Evolutionary conservation across 2,329 filamentous ascomycete genomes (phyloP).

Genomic region (Dactylellina haptotyla): DNA sequence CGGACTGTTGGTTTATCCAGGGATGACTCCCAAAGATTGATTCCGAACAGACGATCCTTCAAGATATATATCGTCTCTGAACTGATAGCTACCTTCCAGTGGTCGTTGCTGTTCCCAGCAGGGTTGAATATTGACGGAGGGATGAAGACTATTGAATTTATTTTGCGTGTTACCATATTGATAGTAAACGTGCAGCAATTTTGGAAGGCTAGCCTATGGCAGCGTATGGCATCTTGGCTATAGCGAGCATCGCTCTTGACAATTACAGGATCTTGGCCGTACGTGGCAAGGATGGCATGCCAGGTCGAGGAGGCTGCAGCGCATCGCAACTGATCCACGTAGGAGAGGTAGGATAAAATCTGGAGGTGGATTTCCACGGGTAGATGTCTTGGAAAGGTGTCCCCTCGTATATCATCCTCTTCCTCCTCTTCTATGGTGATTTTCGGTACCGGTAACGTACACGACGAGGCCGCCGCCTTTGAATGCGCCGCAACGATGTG

Average conservation of each 20-base stretch:
- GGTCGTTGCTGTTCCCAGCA: neutral
- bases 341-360: conserved; percentile 15
- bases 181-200: neutral
- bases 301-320: conserved; percentile 8
- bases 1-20: neutral
- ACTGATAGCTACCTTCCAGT: neutral
- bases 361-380: conserved; percentile 4
- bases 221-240: neutral
- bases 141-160: neutral
- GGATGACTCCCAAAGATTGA: neutral
- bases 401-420: too few relatives aligned
- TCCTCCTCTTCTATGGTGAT: too few relatives aligned
- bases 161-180: neutral
- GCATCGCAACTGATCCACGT: conserved; percentile 2
- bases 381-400: conserved; percentile 7
- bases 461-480: too few relatives aligned
- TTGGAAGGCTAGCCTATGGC: neutral
- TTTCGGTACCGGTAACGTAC: too few relatives aligned
- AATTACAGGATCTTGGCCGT: neutral
- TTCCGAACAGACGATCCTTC: neutral
- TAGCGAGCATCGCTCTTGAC: neutral
- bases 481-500: too few relatives aligned
- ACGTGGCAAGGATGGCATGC: neutral
- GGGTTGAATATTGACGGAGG: neutral
- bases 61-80: neutral